Percentiles rank a stretch among this genome's conserved stretches.
Conservation (phyloP, 1,139 yeast genomes). For the Yamadazyma sp. region DNA sequence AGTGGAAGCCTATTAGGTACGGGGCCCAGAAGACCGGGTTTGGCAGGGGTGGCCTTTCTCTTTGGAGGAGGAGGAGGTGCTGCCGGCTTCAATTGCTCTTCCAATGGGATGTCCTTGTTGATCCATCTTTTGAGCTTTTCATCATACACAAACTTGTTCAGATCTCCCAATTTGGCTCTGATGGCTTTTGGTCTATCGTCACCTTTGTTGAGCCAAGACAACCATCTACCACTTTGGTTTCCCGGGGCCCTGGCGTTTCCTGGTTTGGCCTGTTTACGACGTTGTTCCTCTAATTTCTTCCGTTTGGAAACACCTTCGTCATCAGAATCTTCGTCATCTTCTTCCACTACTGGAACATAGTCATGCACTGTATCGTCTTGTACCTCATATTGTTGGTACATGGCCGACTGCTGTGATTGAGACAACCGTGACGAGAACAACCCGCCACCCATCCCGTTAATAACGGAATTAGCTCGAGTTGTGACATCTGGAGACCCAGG, state of each 20-base stretch:
- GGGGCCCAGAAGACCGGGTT: constrained; percentile 13
- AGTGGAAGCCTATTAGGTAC: constrained; percentile 8
- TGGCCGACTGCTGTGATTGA: constrained; percentile 46
- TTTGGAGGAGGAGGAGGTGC: constrained; percentile 78
- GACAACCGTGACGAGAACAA: constrained; percentile 41
- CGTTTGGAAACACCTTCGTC: constrained; percentile 18
- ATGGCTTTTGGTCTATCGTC: constrained; percentile 72
- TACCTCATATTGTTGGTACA: constrained; percentile 50
- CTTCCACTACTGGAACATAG: constrained; percentile 46
- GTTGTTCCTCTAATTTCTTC: constrained; percentile 14
- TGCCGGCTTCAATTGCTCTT: constrained; percentile 61
- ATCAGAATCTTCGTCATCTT: constrained; percentile 46
- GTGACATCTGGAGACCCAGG: constrained; percentile 50
- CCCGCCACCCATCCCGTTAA: constrained; percentile 38
- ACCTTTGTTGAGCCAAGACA: constrained; percentile 46
- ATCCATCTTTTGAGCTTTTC: constrained; percentile 88
- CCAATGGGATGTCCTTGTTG: constrained; percentile 65
- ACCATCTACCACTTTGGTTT: constrained; percentile 42
- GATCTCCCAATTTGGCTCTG: constrained; percentile 84
- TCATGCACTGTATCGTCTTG: constrained; percentile 48
- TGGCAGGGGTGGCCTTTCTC: constrained; percentile 33
- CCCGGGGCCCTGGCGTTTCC: constrained; percentile 11
- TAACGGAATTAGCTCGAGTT: constrained; percentile 47
- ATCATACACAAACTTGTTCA: constrained; percentile 73
- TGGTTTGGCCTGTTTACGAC: constrained; percentile 12